A percentile compares a stretch with the other conserved stretches of the same genome.
phyloP scores from a whole-genome alignment of 106 monocot genomes.

The Hemerocallis citrina region DNA sequence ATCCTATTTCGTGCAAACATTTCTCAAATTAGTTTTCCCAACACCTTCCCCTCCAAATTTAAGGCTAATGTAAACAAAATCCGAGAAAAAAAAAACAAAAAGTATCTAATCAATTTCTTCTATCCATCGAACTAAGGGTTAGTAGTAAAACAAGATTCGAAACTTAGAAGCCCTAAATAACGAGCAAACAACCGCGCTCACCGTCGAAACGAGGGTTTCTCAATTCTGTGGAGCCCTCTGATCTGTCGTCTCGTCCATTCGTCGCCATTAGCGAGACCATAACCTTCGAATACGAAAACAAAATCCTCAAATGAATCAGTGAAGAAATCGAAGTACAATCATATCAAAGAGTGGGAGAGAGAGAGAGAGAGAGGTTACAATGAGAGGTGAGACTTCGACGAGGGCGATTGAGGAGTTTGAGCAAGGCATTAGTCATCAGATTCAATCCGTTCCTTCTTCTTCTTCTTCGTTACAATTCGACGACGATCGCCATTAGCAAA shows the following conservation, averaged over 20 bases:
- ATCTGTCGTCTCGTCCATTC: slow-evolving; percentile 1
- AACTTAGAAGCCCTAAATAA: neutral
- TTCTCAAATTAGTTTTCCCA: neutral
- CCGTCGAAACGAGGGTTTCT: neutral
- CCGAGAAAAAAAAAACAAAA: neutral
- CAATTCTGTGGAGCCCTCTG: neutral
- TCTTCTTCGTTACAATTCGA: neutral
- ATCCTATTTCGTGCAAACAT: too few species aligned
- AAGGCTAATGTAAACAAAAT: too few species aligned
- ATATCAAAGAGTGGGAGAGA: neutral
- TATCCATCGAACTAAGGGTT: neutral
- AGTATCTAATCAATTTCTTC: neutral
- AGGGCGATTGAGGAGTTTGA: slow-evolving; percentile 6
- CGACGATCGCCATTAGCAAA: too few species aligned
- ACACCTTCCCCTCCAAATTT: too few species aligned
- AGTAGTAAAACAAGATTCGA: neutral
- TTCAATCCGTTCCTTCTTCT: neutral
- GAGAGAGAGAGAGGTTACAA: neutral
- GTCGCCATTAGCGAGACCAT: slow-evolving; percentile 8
- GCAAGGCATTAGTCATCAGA: slow-evolving; percentile 5
- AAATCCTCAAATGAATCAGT: neutral
- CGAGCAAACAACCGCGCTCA: neutral
- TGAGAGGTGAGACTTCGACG: neutral
- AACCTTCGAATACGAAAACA: neutral
- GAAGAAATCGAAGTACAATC: neutral